Conservation (phyloP, 2,329 filamentous ascomycete genomes). For the Sporothrix sp. region DNA sequence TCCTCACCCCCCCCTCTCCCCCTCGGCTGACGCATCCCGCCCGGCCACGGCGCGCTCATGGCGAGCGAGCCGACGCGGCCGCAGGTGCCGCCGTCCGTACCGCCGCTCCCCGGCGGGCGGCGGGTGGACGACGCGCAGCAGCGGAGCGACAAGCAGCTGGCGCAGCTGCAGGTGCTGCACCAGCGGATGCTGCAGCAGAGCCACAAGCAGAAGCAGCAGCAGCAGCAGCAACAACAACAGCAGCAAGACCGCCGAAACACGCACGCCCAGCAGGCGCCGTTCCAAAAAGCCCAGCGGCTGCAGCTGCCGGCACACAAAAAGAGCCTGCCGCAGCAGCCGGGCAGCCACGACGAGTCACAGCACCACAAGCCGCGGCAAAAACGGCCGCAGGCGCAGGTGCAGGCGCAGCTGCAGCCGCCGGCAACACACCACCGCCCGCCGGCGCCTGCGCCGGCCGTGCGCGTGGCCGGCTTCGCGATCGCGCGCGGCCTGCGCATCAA, state of each 20-base stretch:
- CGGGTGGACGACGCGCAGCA: conserved; percentile 4
- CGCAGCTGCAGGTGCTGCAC: conserved; percentile 12
- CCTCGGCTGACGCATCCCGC: neutral
- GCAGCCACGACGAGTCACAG: neutral
- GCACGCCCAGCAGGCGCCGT: neutral
- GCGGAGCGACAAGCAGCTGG: conserved; percentile 8
- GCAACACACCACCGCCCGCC: too few species aligned
- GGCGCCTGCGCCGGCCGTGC: too few species aligned
- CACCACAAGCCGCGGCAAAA: conserved; percentile 9
- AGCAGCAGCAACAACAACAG: neutral
- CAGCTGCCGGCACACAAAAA: neutral
- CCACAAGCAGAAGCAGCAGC: conserved; percentile 5
- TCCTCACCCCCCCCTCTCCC: neutral
- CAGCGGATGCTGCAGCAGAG: conserved; percentile 9
- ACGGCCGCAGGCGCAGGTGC: neutral
- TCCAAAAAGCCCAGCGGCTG: neutral
- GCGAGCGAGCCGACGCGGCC: conserved; percentile 12
- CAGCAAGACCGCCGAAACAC: neutral
- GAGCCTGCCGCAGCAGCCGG: neutral
- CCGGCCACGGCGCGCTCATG: conserved; percentile 1
- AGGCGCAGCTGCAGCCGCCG: neutral
- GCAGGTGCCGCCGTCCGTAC: conserved; percentile 8
- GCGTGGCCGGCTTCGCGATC: conserved; percentile 1
- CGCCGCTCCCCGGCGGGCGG: conserved; percentile 5
- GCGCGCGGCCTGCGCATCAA: neutral